Evolutionary conservation across 2,329 filamentous ascomycete genomes (phyloP).

Genomic region (Tothia fuscella): DNA sequence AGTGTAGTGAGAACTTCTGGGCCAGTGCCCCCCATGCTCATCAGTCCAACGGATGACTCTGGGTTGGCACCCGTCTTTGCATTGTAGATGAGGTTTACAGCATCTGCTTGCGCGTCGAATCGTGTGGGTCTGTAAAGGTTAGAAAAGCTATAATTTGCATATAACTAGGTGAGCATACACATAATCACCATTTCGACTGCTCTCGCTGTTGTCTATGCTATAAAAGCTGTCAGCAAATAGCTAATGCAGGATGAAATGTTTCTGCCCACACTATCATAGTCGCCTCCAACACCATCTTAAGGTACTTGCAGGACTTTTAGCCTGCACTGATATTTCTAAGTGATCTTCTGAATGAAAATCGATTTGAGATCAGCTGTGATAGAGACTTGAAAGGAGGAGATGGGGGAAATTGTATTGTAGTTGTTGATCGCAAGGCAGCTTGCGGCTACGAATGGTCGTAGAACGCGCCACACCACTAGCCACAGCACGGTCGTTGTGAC

Average conservation of each 20-base stretch:
- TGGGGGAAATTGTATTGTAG: too few relatives aligned
- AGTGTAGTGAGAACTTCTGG: constrained; percentile 94
- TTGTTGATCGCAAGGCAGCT: too few relatives aligned
- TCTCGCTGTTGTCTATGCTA: constrained; percentile 96
- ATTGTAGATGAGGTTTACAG: constrained; percentile 89
- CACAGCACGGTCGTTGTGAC: too few relatives aligned
- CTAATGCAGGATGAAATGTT: constrained; percentile 14
- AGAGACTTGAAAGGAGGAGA: too few relatives aligned
- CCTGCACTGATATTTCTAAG: too few relatives aligned
- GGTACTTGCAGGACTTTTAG: constrained; percentile 20
- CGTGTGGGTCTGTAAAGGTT: constrained; percentile 61
- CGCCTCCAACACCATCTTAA: constrained; percentile 94
- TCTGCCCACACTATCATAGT: constrained; percentile 74
- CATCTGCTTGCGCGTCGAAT: constrained; percentile 93
- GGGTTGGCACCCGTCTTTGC: constrained; percentile 91
- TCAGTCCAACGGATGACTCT: constrained; percentile 91
- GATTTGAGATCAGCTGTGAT: too few relatives aligned
- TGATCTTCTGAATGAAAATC: too few relatives aligned
- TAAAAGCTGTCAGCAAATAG: constrained; percentile 16
- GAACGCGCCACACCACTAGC: too few relatives aligned
- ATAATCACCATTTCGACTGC: constrained; percentile 91
- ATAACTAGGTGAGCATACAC: constrained; percentile 32
- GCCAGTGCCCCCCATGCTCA: constrained; percentile 98
- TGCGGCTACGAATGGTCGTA: too few relatives aligned
- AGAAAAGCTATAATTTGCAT: constrained; percentile 11